Base-by-base conservation (phyloP, 140 eudicot genomes). In the Bidens hawaiensis region DNA sequence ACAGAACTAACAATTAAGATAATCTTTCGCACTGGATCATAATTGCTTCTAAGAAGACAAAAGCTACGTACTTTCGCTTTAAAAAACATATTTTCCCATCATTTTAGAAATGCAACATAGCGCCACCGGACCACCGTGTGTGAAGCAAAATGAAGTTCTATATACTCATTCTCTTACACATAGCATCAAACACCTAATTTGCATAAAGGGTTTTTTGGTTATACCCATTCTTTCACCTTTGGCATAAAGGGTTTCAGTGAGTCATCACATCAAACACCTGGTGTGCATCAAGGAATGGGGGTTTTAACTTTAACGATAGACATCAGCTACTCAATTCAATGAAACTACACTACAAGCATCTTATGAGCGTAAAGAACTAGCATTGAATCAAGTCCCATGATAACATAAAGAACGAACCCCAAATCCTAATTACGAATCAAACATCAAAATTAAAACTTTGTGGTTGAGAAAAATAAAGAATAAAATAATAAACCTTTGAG, bases 131-230 rank as follows among this genome's bases (percentile, higher is more conserved):
- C 23, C 30, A 49, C 16, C 28, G 11, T 49, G 56, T 21, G 33
- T 19, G 9, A 48, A 15, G 8, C n/a, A n/a, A n/a, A n/a, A n/a
- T 2, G 14, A 14, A 0, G 13, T 14, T 49, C 6, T 12, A 6
- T 14, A 3, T 1, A 10, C 10, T 49, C 49, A 14, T 48, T 18
- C 33, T 46, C 24, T 33, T 22, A n/a, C 23, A 4, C 51, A 16
- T 45, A 45, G 6, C 51, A 25, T 42, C 67, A 42, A 65, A 65
- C 61, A 64, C 34, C 45, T 48, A 6, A 48, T 64, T 15, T 48
- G 70, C 48, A 12, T 28, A 33, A 28, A 8, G 33, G 33, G 28
- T 21, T 60, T n/a, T n/a, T n/a, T n/a, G n/a, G n/a, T n/a, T n/a
- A n/a, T n/a, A n/a, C n/a, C n/a, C n/a, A n/a, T n/a, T n/a, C n/a